Conservation (phyloP, 2,329 filamentous ascomycete species). For the Botrytis pseudocinerea region DNA sequence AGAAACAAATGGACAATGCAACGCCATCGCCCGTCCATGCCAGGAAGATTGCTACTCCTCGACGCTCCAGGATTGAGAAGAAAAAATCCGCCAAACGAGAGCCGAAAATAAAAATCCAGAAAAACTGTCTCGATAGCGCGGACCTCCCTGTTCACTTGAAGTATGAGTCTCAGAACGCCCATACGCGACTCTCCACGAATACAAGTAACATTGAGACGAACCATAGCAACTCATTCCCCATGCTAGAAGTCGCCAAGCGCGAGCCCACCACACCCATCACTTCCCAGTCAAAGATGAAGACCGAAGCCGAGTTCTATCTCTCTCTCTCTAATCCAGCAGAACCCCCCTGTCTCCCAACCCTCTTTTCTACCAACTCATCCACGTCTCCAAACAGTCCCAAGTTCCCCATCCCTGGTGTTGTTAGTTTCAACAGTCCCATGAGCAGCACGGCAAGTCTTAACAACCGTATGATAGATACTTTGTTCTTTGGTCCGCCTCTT, state of each 20-base stretch:
- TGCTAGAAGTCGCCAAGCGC: neutral
- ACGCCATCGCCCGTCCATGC: conserved; percentile 31
- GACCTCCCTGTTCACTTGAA: conserved; percentile 1
- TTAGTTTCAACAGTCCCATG: neutral
- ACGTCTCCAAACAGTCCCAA: neutral
- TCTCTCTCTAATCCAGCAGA: neutral
- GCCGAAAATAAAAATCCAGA: conserved; percentile 5
- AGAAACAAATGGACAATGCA: conserved; percentile 52
- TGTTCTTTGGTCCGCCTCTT: neutral
- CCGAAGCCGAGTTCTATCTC: conserved; percentile 1
- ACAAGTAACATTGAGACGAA: neutral
- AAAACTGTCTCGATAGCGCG: neutral
- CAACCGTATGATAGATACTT: neutral
- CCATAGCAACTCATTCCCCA: neutral
- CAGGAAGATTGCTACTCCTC: conserved; percentile 24
- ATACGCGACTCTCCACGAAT: neutral
- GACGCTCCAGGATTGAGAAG: conserved; percentile 34
- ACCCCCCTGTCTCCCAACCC: neutral
- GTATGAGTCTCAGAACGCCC: neutral
- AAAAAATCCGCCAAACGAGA: conserved; percentile 14
- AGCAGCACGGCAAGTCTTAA: neutral
- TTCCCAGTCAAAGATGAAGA: neutral
- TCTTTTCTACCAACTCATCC: neutral
- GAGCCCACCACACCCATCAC: neutral
- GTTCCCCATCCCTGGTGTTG: neutral